Evolutionary conservation across 2,329 filamentous ascomycete species (phyloP).

Genomic region (Aspergillus calidoustus): DNA sequence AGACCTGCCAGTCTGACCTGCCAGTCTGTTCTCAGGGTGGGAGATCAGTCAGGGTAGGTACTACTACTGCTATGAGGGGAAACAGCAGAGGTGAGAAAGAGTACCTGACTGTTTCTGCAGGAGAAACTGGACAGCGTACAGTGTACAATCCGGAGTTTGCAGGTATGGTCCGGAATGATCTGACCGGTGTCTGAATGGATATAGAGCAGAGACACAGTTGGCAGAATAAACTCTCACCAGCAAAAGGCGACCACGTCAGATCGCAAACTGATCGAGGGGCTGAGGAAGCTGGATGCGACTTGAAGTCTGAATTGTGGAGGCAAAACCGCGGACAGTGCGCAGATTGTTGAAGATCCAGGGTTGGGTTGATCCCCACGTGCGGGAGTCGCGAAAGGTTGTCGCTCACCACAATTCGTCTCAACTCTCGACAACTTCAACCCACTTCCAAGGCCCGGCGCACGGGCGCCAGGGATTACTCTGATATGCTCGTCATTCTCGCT

Average conservation of each 20-base stretch:
- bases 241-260: conserved; percentile 9
- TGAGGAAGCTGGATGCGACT: not conserved
- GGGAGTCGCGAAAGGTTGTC: conserved; percentile 20
- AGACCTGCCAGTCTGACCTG: not conserved
- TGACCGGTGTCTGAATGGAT: conserved; percentile 15
- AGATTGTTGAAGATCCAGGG: not conserved
- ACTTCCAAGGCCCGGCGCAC: conserved; percentile 17
- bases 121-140: not conserved
- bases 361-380: conserved; percentile 22
- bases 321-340: not conserved
- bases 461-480: conserved; percentile 20
- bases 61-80: too few relatives aligned
- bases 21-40: conserved; percentile 2
- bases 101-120: not conserved
- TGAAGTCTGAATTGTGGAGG: not conserved
- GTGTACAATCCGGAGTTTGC: not conserved
- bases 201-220: not conserved
- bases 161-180: conserved; percentile 4
- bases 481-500: conserved; percentile 19
- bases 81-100: not conserved
- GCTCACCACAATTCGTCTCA: conserved; percentile 19
- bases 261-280: not conserved
- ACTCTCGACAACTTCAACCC: conserved; percentile 14
- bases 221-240: not conserved
- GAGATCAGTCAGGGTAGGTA: not conserved